A percentile compares a stretch with the other conserved stretches of the same genome.
Conservation (phyloP, 768 basidiomycete species). For the Suillus americanus region DNA sequence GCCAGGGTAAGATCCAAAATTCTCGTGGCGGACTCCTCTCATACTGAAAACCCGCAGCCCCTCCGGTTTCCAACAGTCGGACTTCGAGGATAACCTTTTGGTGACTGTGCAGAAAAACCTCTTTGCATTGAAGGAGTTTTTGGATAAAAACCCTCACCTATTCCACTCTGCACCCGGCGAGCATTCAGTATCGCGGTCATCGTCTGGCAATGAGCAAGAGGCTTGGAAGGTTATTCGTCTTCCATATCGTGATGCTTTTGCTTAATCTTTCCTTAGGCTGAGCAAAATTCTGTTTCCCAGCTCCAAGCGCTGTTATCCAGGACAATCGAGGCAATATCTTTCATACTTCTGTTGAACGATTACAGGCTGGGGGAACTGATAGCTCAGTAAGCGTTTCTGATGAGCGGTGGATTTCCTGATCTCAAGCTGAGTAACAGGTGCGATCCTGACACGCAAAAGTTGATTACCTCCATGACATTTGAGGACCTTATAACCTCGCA, state of each 20-base stretch:
- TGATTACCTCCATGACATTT: constrained; percentile 72
- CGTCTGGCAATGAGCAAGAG: constrained; percentile 71
- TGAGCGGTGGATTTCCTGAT: constrained; percentile 2
- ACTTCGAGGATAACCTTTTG: constrained; percentile 60
- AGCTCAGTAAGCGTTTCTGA: constrained; percentile 53
- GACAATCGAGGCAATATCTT: constrained; percentile 92
- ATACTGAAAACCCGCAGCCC: constrained; percentile 29
- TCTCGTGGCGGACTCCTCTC: not conserved
- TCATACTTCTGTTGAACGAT: constrained; percentile 88
- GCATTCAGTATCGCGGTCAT: constrained; percentile 50
- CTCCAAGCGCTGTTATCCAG: constrained; percentile 73
- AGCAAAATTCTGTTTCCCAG: constrained; percentile 80
- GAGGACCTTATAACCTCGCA: constrained; percentile 84
- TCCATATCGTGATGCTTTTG: not conserved
- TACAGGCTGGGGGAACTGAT: constrained; percentile 87
- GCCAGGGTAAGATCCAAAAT: constrained; percentile 44
- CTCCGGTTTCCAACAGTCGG: constrained; percentile 52
- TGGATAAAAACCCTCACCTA: constrained; percentile 80
- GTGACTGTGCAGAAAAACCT: constrained; percentile 80
- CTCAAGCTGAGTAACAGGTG: constrained; percentile 49
- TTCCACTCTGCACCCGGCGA: constrained; percentile 84
- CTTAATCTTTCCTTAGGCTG: constrained; percentile 50
- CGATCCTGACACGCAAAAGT: constrained; percentile 66
- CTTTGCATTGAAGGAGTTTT: constrained; percentile 69
- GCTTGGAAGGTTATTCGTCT: constrained; percentile 71